A percentile compares a stretch with the other conserved stretches of the same genome.
These are phyloP conservation scores for Cynara cardunculus DNA, from an alignment of 129 eudicot genomes.

Conservation along the genomic window DNA sequence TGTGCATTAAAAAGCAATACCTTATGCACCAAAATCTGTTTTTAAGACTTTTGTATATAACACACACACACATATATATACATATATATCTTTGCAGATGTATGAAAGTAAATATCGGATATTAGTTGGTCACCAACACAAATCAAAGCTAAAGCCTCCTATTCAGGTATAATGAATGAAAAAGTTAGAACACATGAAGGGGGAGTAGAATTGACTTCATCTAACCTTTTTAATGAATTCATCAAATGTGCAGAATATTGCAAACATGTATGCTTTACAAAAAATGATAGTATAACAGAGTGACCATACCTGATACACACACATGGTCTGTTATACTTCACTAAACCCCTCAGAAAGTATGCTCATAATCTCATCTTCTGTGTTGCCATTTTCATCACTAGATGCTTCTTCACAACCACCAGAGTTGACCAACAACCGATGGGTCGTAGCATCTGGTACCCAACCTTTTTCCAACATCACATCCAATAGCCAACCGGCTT, in stretches of 20 bases:
- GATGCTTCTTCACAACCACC: conserved; percentile 14
- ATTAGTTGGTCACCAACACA: not conserved
- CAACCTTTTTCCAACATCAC: conserved; percentile 74
- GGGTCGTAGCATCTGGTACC: conserved; percentile 75
- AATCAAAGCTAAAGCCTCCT: not conserved
- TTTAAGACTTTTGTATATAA: too few relatives aligned
- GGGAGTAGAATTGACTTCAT: not conserved
- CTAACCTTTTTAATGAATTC: not conserved
- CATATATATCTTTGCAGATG: too few relatives aligned
- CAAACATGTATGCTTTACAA: conserved; percentile 9
- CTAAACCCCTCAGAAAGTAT: conserved; percentile 70
- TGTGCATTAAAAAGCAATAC: too few relatives aligned
- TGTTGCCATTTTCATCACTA: conserved; percentile 13
- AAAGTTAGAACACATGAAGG: not conserved
- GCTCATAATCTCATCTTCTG: conserved; percentile 47
- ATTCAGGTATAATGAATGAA: too few relatives aligned
- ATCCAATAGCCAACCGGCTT: conserved; percentile 56
- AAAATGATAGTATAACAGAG: not conserved
- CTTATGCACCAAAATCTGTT: too few relatives aligned
- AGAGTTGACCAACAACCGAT: conserved; percentile 49
- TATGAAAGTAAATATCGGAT: not conserved
- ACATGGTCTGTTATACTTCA: conserved; percentile 15
- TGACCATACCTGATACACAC: conserved; percentile 4
- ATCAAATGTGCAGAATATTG: not conserved
- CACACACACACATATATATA: too few relatives aligned